These are phyloP conservation scores for Phytophthora macrochlamydospora DNA, from an alignment of 352 stramenopile species.

Conservation along the genomic window DNA sequence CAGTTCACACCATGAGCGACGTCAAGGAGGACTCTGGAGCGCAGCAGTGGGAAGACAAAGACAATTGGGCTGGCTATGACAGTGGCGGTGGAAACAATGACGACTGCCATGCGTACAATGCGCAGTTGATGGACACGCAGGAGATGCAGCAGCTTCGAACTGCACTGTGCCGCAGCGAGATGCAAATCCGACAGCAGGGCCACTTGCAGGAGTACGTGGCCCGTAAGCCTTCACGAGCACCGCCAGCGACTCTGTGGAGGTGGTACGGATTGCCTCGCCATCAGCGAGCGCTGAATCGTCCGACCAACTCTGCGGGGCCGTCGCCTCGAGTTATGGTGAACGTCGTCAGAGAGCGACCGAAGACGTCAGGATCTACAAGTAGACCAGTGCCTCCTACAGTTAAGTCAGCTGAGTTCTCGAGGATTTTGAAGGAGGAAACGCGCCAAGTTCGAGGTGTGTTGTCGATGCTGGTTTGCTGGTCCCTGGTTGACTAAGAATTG, in stretches of 20 bases:
- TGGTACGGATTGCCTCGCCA: constrained; percentile 24
- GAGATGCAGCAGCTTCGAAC: constrained; percentile 51
- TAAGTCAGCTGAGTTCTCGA: constrained; percentile 39
- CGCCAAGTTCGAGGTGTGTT: constrained; percentile 41
- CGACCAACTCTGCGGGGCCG: constrained; percentile 17
- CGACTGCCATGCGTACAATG: constrained; percentile 38
- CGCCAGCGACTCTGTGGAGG: constrained; percentile 12
- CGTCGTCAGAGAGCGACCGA: background rate
- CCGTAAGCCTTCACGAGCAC: constrained; percentile 19
- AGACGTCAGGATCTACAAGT: constrained; percentile 1
- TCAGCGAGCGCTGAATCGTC: constrained; percentile 6
- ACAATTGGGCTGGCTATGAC: background rate
- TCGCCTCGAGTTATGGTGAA: background rate
- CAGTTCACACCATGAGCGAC: no score
- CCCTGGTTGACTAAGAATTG: no score
- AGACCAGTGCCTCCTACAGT: background rate
- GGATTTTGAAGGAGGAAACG: constrained; percentile 43
- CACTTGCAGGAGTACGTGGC: constrained; percentile 56
- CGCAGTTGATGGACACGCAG: constrained; percentile 62
- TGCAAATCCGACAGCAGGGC: constrained; percentile 46
- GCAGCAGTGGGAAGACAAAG: background rate
- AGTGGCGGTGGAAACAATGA: background rate
- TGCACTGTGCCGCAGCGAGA: constrained; percentile 42
- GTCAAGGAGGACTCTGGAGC: no score
- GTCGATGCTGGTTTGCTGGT: background rate